Base-by-base conservation (phyloP, 1,284 basidiomycete species). In the Microbotryum lychnidis-dioicae region DNA sequence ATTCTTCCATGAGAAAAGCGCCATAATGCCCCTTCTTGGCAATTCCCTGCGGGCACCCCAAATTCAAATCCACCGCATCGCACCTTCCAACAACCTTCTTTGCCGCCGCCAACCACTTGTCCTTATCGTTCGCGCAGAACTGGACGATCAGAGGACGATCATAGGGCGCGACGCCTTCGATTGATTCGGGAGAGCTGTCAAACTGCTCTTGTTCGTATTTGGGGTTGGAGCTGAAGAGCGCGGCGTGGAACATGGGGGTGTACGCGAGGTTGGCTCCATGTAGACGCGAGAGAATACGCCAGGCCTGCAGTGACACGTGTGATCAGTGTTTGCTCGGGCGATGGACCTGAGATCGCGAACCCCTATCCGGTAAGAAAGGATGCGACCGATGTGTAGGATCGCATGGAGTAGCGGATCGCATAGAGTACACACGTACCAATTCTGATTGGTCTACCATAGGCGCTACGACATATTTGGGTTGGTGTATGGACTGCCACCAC, bases 401-500 rank as follows among this genome's bases (percentile, higher is more conserved):
- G 29, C 9, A 6, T n/a, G 8, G 6, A 31, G 33, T 6, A 23
- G 25, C 6, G 31, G n/a, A 20, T 20, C 12, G 29, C 9, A 6
- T n/a, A 12, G 6, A 31, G 33, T 6, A 23, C 55, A n/a, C 6
- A 80, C 86, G 71, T 68, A 92, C 90, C 73, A 97, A 81, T 76
- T 97, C 93, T 72, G 88, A 91, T 77, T 94, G 91, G 75, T 97
- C 93, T 0, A 97, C 94, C 94, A 97, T 97, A 10, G 94, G 93
- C 14, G 91, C 94, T 14, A 97, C 89, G 50, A 97, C 82, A 73
- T 83, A 85, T 75, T 87, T 89, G 10, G 93, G 90, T 69, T 85
- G 87, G 8, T 89, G 87, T 46, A 97, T 78, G 73, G 49, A 87
- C 78, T 72, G 83, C 74, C 92, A 97, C 67, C 97, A 86, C 25